Conservation (phyloP, 176 grass and related monocot genomes). For the Puccinellia tenuiflora region DNA sequence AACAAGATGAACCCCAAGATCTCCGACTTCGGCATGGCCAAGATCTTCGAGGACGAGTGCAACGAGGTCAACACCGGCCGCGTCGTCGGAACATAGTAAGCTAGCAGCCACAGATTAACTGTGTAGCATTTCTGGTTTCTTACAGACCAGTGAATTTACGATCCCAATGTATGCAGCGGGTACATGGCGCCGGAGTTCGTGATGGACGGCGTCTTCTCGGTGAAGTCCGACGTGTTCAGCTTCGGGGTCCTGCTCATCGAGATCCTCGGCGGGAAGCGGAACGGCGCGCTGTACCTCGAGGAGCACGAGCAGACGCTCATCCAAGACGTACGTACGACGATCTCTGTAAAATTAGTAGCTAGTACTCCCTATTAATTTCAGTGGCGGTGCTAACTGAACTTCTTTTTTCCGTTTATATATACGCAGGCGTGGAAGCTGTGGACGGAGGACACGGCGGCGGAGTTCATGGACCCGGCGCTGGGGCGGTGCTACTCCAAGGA, state of each 20-base stretch:
- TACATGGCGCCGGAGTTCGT: slow-evolving; percentile 89
- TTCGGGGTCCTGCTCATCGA: slow-evolving; percentile 75
- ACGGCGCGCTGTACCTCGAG: slow-evolving; percentile 52
- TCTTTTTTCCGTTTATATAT: background rate
- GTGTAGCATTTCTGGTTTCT: no score
- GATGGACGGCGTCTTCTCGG: slow-evolving; percentile 62
- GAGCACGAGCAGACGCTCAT: slow-evolving; percentile 61
- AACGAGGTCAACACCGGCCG: slow-evolving; percentile 56
- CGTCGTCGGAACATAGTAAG: slow-evolving; percentile 80
- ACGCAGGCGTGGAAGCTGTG: slow-evolving; percentile 72
- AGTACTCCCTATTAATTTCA: no score
- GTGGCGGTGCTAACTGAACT: background rate
- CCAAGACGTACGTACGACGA: slow-evolving; percentile 33
- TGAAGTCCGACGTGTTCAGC: slow-evolving; percentile 88
- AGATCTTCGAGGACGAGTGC: slow-evolving; percentile 70
- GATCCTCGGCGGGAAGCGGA: slow-evolving; percentile 74
- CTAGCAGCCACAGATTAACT: background rate
- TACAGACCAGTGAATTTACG: no score
- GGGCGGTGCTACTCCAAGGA: slow-evolving; percentile 8
- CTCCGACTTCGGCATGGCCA: slow-evolving; percentile 95
- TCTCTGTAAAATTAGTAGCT: background rate
- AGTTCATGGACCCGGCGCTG: slow-evolving; percentile 63
- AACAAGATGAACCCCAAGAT: slow-evolving; percentile 89
- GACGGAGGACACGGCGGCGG: slow-evolving; percentile 14
- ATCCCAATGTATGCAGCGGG: no score